Conservation (phyloP, 495 filamentous ascomycete species). For the Daldinia childiae region DNA sequence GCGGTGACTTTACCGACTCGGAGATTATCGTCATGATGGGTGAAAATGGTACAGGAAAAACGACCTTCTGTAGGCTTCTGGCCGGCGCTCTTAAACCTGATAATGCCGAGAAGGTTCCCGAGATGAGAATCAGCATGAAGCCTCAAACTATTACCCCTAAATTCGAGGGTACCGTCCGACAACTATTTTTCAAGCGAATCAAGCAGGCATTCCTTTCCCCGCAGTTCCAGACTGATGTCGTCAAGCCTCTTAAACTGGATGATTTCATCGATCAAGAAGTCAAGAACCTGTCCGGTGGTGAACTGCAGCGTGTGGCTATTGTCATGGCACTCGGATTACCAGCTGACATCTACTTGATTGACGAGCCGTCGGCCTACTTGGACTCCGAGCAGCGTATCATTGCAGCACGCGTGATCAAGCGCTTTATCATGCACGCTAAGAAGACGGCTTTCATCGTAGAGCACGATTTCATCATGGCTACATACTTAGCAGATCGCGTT, state of each 20-base stretch:
- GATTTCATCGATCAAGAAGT: constrained; percentile 99
- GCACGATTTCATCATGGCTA: constrained; percentile 99
- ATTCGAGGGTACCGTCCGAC: constrained; percentile 89
- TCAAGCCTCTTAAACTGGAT: constrained; percentile 96
- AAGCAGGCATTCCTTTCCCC: constrained; percentile 94
- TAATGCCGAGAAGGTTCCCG: constrained; percentile 74
- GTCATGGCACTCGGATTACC: constrained; percentile 93
- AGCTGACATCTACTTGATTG: constrained; percentile 98
- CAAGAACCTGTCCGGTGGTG: constrained; percentile 97
- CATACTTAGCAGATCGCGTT: constrained; percentile 96
- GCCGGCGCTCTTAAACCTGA: constrained; percentile 94
- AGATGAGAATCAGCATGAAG: constrained; percentile 99
- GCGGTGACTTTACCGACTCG: constrained; percentile 92
- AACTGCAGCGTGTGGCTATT: constrained; percentile 98
- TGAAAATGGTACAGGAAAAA: constrained; percentile 94
- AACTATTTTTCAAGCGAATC: constrained; percentile 96
- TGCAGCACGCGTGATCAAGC: constrained; percentile 95
- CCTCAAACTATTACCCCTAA: constrained; percentile 99
- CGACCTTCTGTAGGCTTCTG: constrained; percentile 95
- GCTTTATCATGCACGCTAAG: constrained; percentile 99
- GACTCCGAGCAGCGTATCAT: constrained; percentile 99
- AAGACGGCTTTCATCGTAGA: constrained; percentile 99
- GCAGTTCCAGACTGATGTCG: constrained; percentile 99
- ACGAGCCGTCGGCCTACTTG: constrained; percentile 93
- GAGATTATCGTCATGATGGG: constrained; percentile 99